These are phyloP conservation scores for Colletotrichum gloeosporioides DNA, from an alignment of 2,329 filamentous ascomycete species.

Conservation along the genomic window DNA sequence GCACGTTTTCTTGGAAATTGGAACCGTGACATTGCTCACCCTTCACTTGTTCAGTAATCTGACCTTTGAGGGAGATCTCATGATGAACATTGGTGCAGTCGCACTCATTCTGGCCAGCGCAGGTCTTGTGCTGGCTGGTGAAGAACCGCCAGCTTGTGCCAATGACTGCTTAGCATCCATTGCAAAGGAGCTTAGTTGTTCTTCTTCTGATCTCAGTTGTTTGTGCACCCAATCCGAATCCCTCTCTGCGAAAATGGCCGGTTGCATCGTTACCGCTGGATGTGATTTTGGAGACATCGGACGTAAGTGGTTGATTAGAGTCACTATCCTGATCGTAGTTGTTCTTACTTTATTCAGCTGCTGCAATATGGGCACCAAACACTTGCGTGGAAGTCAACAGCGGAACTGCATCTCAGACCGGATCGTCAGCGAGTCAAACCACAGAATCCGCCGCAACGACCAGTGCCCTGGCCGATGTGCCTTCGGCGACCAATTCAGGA, in stretches of 20 bases:
- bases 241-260: neutral
- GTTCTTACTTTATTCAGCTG: neutral
- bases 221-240: neutral
- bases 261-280: neutral
- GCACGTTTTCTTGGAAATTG: neutral
- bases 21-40: fast-evolving
- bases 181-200: neutral
- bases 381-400: neutral
- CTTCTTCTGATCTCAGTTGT: neutral
- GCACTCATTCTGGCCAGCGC: neutral
- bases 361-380: neutral
- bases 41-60: neutral
- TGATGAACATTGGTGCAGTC: neutral
- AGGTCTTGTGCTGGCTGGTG: neutral
- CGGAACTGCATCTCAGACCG: neutral
- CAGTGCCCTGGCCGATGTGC: neutral
- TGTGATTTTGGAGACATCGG: neutral
- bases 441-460: neutral
- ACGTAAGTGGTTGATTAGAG: neutral
- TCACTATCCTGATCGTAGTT: neutral
- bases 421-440: neutral
- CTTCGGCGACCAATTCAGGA: neutral
- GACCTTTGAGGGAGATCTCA: neutral
- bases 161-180: neutral
- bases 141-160: neutral